phyloP scores from a whole-genome alignment of 495 filamentous ascomycete genomes.

The Neurospora pannonica region DNA sequence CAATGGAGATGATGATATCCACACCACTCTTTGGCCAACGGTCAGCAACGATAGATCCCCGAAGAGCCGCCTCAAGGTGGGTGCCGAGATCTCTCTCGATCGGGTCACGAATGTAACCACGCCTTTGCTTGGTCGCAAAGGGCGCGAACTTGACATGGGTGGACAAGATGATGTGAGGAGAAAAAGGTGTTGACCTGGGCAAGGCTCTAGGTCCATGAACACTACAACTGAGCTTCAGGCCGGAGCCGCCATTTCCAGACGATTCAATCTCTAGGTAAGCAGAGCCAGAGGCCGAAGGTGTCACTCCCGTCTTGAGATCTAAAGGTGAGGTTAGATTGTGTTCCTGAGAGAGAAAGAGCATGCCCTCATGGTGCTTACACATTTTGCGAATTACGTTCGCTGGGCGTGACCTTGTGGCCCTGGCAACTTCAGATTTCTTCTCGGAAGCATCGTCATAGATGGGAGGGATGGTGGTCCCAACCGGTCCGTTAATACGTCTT shows the following conservation, averaged over 20 bases:
- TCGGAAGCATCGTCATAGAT: constrained; percentile 45
- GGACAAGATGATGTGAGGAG: constrained; percentile 79
- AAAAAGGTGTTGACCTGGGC: constrained; percentile 79
- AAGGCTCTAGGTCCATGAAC: constrained; percentile 90
- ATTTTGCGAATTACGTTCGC: constrained; percentile 68
- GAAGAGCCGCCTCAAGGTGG: constrained; percentile 81
- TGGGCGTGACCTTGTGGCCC: constrained; percentile 26
- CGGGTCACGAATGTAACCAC: constrained; percentile 79
- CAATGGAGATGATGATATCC: constrained; percentile 81
- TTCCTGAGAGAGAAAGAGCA: background rate
- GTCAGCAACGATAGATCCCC: constrained; percentile 82
- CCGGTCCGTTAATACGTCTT: constrained; percentile 82
- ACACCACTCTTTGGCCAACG: constrained; percentile 95
- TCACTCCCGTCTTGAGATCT: constrained; percentile 88
- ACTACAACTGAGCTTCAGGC: constrained; percentile 81
- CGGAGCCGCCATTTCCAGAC: constrained; percentile 39
- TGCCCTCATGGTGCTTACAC: constrained; percentile 47
- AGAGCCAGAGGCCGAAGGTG: constrained; percentile 87
- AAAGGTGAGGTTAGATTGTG: constrained; percentile 6
- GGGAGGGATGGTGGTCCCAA: constrained; percentile 66
- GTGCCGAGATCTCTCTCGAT: constrained; percentile 83
- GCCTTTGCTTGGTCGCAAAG: constrained; percentile 72
- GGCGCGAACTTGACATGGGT: constrained; percentile 94
- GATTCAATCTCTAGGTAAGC: constrained; percentile 84
- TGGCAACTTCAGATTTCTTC: constrained; percentile 34